Conservation (phyloP, 179 eudicot genomes). For the Spinacia oleracea region DNA sequence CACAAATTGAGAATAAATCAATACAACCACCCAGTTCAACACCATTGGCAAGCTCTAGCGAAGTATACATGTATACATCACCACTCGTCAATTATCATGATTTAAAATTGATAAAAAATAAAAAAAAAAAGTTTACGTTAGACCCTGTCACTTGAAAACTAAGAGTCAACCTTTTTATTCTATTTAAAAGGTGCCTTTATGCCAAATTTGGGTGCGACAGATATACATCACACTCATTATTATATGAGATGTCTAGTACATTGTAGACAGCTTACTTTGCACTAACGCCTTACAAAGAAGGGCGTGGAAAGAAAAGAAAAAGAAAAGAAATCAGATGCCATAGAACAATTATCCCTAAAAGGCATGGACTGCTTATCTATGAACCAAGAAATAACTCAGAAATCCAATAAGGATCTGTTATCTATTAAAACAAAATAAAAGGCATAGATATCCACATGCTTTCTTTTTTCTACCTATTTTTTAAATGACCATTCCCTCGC, state of each 20-base stretch:
- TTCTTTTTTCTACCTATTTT: too few species aligned
- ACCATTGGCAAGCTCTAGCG: not conserved
- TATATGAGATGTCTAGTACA: not conserved
- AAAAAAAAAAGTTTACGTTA: not conserved
- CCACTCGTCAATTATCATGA: not conserved
- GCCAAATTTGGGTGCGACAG: not conserved
- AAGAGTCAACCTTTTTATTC: not conserved
- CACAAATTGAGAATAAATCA: conserved; percentile 9
- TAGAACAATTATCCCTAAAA: not conserved
- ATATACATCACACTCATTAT: not conserved
- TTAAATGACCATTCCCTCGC: too few species aligned
- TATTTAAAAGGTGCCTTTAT: not conserved
- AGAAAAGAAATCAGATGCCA: too few species aligned
- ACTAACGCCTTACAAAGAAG: not conserved
- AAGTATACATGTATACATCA: not conserved
- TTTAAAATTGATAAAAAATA: too few species aligned
- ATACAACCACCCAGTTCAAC: not conserved
- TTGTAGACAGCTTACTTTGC: not conserved
- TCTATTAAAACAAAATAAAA: too few species aligned
- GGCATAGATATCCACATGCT: too few species aligned
- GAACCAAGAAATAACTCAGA: not conserved
- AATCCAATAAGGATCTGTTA: not conserved
- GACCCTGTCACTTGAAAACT: not conserved
- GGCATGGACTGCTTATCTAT: not conserved
- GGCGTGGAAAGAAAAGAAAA: too few species aligned